Base-by-base conservation (phyloP, 2,329 filamentous ascomycete species). In the Aureobasidium lini region DNA sequence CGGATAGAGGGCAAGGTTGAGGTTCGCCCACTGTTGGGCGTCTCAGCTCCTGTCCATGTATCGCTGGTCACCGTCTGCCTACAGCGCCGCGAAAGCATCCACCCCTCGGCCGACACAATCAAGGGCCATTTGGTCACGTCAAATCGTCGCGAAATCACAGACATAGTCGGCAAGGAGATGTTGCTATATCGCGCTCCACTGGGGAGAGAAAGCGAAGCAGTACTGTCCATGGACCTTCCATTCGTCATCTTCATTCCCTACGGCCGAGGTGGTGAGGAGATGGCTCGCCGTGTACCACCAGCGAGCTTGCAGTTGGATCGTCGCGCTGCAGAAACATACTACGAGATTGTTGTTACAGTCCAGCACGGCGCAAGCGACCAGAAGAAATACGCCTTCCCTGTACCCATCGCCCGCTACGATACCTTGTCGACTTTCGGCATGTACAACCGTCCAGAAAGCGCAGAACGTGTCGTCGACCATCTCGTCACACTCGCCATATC, bases 201-300 rank as follows among this genome's bases (percentile, higher is more conserved):
- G 2, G 92, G 91, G 48, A 88, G 85, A 71, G 90, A 96, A 70
- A 86, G 87, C 48, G 94, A 97, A 71, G 89, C 84, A 68, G 88
- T 99, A 61, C 86, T 96, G 63, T 87, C 88, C 66, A 97, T 99
- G 94, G 94, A 99, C 73, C 79, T 99, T 16, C 94, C 94, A 0
- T 99, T 99, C 71, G 89, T 97, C 43, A 84, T 99, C 61, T 97
- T 97, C 74, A 96, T 99, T 71, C 94, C 94, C 2, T 97, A 92
- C 70, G 93, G 93, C 40, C 84, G 91, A 66, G 90, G 90, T 50
- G 91, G 92, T 59, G 89, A 95, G 72, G 94, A 97, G 75, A 86
- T 88, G 29, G 94, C 92, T 66, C 81, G 91, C 66, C 84, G 92
- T 66, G 92, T 97, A 68, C 94, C 94, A 1, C 93, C 94, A 2